phyloP scores from a whole-genome alignment of 2,329 filamentous ascomycete genomes.

The Ascochyta viciae-villosae region DNA sequence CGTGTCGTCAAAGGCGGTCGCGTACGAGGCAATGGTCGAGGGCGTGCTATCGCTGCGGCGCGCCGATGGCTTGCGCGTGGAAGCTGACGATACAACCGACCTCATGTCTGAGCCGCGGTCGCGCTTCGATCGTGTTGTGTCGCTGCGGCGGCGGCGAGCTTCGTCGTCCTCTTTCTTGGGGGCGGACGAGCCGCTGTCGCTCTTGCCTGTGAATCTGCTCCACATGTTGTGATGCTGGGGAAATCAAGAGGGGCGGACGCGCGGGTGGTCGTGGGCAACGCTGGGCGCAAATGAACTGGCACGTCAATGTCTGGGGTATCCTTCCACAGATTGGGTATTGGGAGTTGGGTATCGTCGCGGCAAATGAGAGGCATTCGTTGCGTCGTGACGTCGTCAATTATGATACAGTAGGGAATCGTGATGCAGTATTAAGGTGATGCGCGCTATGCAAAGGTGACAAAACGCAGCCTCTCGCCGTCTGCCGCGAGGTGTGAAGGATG shows the following conservation, averaged over 20 bases:
- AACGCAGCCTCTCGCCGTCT: conserved; percentile 7
- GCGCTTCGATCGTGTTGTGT: conserved; percentile 43
- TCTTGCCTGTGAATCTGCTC: conserved; percentile 48
- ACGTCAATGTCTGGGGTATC: conserved; percentile 10
- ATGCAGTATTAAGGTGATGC: conserved; percentile 19
- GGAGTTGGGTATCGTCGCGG: conserved; percentile 34
- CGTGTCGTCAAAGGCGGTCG: conserved; percentile 47
- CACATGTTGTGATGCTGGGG: conserved; percentile 46
- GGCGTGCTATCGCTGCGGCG: conserved; percentile 37
- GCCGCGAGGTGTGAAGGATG: background rate
- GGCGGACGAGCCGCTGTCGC: conserved; percentile 41
- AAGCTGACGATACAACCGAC: conserved; percentile 46
- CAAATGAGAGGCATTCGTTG: conserved; percentile 34
- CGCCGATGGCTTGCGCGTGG: conserved; percentile 40
- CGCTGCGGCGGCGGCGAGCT: conserved; percentile 33
- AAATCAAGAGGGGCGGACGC: conserved; percentile 18
- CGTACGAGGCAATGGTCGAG: conserved; percentile 49
- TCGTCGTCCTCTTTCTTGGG: conserved; percentile 37
- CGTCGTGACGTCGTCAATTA: conserved; percentile 39
- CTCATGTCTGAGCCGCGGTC: conserved; percentile 37
- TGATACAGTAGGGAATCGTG: conserved; percentile 7
- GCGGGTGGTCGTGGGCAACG: conserved; percentile 27
- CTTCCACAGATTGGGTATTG: conserved; percentile 15
- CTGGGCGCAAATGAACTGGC: conserved; percentile 29
- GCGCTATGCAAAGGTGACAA: conserved; percentile 18